phyloP scores from a whole-genome alignment of 129 eudicot species.

The Flaveria brownii region DNA sequence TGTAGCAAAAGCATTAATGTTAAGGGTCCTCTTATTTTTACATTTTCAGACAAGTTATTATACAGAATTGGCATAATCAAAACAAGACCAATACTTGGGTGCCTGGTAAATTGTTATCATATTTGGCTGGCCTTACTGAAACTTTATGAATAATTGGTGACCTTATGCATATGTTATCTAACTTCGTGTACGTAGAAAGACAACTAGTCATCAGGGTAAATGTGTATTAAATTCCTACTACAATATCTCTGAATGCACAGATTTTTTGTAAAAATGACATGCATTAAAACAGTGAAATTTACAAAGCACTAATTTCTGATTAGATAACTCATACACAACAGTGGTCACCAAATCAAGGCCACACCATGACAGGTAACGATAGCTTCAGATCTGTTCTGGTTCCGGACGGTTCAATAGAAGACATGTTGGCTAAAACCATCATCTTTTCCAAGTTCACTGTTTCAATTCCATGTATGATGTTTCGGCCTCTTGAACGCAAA shows the following conservation, averaged over 20 bases:
- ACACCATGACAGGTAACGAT: not conserved
- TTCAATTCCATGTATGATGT: not conserved
- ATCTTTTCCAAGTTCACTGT: not conserved
- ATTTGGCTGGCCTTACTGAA: no score
- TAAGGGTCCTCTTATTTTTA: not conserved
- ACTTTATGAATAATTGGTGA: not conserved
- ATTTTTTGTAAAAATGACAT: not conserved
- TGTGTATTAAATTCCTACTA: not conserved
- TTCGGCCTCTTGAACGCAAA: not conserved
- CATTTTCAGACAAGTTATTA: not conserved
- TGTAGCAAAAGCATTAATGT: not conserved
- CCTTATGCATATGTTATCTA: not conserved
- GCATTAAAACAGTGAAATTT: not conserved
- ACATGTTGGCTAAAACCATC: not conserved
- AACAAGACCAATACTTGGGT: not conserved
- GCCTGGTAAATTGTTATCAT: not conserved
- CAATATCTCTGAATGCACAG: not conserved
- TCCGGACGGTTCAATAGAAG: not conserved
- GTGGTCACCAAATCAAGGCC: not conserved
- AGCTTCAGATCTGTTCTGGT: not conserved
- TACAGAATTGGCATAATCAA: not conserved
- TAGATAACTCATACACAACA: not conserved
- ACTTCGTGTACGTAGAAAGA: not conserved
- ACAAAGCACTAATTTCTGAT: not conserved
- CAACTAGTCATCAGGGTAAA: not conserved